These are phyloP conservation scores for Tolypocladium amazonense DNA, from an alignment of 2,329 filamentous ascomycete genomes.

Conservation along the genomic window DNA sequence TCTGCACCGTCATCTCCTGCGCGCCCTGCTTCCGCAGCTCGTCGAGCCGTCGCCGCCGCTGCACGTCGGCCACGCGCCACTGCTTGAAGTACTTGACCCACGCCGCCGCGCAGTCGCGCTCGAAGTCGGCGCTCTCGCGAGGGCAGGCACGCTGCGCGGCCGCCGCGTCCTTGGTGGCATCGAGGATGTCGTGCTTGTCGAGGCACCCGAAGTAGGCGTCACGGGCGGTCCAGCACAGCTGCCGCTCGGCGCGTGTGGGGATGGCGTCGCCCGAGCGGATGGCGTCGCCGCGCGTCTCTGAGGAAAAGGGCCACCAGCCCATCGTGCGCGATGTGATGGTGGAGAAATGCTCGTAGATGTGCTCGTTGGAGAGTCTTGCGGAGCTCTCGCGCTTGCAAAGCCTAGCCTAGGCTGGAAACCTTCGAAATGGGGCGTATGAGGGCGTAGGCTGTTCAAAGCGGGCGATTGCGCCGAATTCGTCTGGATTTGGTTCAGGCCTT, in stretches of 20 bases:
- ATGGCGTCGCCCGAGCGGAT: slow-evolving; percentile 53
- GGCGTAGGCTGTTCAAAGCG: neutral
- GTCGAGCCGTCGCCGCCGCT: slow-evolving; percentile 70
- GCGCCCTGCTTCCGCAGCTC: slow-evolving; percentile 66
- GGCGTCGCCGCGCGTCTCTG: slow-evolving; percentile 37
- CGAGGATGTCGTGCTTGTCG: slow-evolving; percentile 70
- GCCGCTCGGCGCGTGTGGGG: slow-evolving; percentile 73
- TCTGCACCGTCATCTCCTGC: slow-evolving; percentile 39
- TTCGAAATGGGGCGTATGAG: neutral
- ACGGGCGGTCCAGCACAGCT: slow-evolving; percentile 79
- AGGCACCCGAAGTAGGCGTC: slow-evolving; percentile 85
- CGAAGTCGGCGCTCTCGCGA: slow-evolving; percentile 47
- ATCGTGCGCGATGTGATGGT: slow-evolving; percentile 17
- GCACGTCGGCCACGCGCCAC: slow-evolving; percentile 82
- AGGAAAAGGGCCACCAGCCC: slow-evolving; percentile 37
- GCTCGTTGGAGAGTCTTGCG: neutral
- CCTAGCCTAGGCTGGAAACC: neutral
- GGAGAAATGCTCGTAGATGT: neutral
- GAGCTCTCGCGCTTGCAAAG: neutral
- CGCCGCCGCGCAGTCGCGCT: slow-evolving; percentile 74
- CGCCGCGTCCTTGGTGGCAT: slow-evolving; percentile 39
- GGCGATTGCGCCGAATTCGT: neutral
- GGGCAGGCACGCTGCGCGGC: slow-evolving; percentile 29
- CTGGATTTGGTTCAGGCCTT: too few relatives aligned
- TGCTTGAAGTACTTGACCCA: slow-evolving; percentile 99